Evolutionary conservation across 306 rosid genomes (phyloP).

Genomic region (Dicorynia guianensis): DNA sequence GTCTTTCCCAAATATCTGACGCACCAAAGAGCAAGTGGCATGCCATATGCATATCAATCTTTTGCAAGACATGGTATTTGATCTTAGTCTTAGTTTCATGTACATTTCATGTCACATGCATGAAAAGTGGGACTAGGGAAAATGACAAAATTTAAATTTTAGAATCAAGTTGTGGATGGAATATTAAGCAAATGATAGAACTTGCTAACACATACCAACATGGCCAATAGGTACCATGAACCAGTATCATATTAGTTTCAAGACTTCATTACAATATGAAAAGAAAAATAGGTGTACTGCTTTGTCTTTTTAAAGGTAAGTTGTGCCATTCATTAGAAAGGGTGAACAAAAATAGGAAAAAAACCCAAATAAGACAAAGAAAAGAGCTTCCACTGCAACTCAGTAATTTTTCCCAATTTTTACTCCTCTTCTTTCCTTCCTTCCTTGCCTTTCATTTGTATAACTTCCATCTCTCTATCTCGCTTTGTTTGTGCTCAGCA

Average conservation of each 20-base stretch:
- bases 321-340: too few species aligned
- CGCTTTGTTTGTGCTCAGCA: too few species aligned
- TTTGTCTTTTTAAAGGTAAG: not conserved
- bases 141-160: not conserved
- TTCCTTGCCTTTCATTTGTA: too few species aligned
- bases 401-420: too few species aligned
- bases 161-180: not conserved
- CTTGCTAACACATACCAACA: not conserved
- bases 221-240: not conserved
- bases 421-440: too few species aligned
- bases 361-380: too few species aligned
- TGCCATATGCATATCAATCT: not conserved
- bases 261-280: not conserved
- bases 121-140: not conserved
- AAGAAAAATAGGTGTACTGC: not conserved
- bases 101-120: not conserved
- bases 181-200: not conserved
- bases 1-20: not conserved
- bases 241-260: not conserved
- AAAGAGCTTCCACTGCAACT: too few species aligned
- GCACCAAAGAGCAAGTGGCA: conserved; percentile 5
- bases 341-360: too few species aligned
- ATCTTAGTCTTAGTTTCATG: not conserved
- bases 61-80: not conserved
- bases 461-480: too few species aligned